Percentiles rank a stretch among this genome's conserved stretches.
Evolutionary conservation across 2,329 filamentous ascomycete species (phyloP).

Genomic region (Microthyrium microscopicum): DNA sequence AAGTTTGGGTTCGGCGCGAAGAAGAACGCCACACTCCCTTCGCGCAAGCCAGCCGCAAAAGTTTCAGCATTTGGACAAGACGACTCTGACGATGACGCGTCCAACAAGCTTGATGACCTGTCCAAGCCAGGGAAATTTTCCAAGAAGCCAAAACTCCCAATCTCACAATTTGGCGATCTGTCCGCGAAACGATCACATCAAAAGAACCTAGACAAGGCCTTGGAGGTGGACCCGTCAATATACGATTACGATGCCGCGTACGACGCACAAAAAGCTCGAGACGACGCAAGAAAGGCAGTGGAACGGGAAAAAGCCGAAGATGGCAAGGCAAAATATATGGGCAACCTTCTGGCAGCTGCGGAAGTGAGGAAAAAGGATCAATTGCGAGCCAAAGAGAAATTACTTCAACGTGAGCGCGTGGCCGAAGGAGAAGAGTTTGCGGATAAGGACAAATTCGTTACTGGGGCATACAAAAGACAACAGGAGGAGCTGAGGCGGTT

Average conservation of each 20-base stretch:
- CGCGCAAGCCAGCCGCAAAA: slow-evolving; percentile 26
- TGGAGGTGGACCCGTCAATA: slow-evolving; percentile 52
- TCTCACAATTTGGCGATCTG: slow-evolving; percentile 41
- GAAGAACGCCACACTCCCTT: slow-evolving; percentile 2
- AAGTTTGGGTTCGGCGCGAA: slow-evolving; percentile 5
- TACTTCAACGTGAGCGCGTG: slow-evolving; percentile 60
- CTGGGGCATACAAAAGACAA: slow-evolving; percentile 64
- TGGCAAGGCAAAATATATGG: slow-evolving; percentile 64
- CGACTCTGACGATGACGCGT: slow-evolving; percentile 37
- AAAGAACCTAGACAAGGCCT: slow-evolving; percentile 46
- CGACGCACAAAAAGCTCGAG: slow-evolving; percentile 48
- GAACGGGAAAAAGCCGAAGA: slow-evolving; percentile 37
- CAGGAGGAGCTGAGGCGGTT: slow-evolving; percentile 56
- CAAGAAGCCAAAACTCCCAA: slow-evolving; percentile 17
- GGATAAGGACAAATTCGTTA: slow-evolving; percentile 77
- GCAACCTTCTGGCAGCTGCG: slow-evolving; percentile 53
- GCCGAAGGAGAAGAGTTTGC: slow-evolving; percentile 67
- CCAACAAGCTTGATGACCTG: slow-evolving; percentile 19
- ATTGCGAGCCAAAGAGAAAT: slow-evolving; percentile 63
- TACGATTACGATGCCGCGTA: slow-evolving; percentile 79
- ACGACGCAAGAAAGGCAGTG: slow-evolving; percentile 38
- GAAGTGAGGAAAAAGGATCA: slow-evolving; percentile 63
- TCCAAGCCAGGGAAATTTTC: slow-evolving; percentile 38
- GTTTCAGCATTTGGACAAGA: slow-evolving; percentile 32
- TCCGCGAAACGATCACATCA: slow-evolving; percentile 47